Evolutionary conservation across 129 eudicot species (phyloP).

Genomic region (Pittosporum tobira): DNA sequence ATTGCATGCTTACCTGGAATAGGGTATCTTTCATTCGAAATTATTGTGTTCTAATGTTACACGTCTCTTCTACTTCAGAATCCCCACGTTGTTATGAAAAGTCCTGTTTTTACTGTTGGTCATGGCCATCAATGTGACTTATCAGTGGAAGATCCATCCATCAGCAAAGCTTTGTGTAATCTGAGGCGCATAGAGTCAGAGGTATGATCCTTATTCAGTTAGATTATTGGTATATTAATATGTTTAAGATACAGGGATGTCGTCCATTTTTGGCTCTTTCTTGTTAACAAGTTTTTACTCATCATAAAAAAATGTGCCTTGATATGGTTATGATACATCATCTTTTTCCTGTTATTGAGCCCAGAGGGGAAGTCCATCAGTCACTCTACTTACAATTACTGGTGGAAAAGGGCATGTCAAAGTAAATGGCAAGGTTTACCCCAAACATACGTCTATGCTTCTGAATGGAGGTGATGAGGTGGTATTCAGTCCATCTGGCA

Average conservation of each 20-base stretch:
- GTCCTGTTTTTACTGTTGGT: slow-evolving; percentile 65
- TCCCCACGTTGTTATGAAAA: slow-evolving; percentile 53
- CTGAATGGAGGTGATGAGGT: slow-evolving; percentile 82
- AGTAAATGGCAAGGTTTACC: slow-evolving; percentile 57
- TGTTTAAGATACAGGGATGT: too few relatives aligned
- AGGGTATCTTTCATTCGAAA: too few relatives aligned
- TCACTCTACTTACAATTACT: slow-evolving; percentile 64
- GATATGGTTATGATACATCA: not conserved
- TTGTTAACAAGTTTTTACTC: too few relatives aligned
- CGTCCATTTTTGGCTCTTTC: too few relatives aligned
- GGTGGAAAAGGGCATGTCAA: slow-evolving; percentile 78
- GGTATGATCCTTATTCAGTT: slow-evolving; percentile 21
- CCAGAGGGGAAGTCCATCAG: slow-evolving; percentile 55
- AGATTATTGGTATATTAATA: not conserved
- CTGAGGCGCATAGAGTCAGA: slow-evolving; percentile 58
- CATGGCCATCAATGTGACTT: slow-evolving; percentile 78
- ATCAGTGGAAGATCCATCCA: slow-evolving; percentile 45
- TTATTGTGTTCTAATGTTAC: not conserved
- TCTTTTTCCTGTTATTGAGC: slow-evolving; percentile 8
- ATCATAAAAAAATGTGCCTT: not conserved
- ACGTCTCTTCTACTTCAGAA: slow-evolving; percentile 28
- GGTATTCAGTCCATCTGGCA: slow-evolving; percentile 62
- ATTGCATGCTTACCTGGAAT: not conserved
- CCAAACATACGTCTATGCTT: slow-evolving; percentile 53
- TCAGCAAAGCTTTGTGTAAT: slow-evolving; percentile 64